Evolutionary conservation across 2,329 filamentous ascomycete species (phyloP).

Genomic region (Neopestalotiopsis sp.): DNA sequence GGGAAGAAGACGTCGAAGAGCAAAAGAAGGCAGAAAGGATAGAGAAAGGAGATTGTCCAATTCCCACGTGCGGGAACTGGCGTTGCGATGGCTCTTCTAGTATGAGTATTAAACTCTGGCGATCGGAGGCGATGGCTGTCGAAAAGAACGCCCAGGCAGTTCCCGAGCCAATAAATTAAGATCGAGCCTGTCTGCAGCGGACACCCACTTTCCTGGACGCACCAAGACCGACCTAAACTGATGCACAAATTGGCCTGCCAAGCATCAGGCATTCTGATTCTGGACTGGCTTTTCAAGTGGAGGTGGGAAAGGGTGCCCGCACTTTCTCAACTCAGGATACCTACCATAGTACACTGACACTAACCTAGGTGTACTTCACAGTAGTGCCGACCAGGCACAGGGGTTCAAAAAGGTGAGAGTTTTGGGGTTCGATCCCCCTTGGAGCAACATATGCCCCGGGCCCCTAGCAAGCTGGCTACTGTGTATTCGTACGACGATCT

Average conservation of each 20-base stretch:
- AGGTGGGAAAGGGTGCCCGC: slow-evolving; percentile 2
- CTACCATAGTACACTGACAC: neutral
- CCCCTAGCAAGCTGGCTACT: neutral
- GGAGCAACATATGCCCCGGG: neutral
- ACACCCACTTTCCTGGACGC: slow-evolving; percentile 9
- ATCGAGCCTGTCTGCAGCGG: slow-evolving; percentile 16
- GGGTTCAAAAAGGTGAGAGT: neutral
- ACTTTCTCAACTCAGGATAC: neutral
- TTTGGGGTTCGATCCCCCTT: neutral
- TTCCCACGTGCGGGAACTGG: slow-evolving; percentile 16
- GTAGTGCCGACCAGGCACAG: neutral
- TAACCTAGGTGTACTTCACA: neutral
- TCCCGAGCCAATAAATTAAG: slow-evolving; percentile 16
- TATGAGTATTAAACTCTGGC: slow-evolving; percentile 18
- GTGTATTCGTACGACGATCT: neutral
- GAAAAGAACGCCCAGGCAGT: slow-evolving; percentile 6
- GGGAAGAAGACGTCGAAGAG: neutral
- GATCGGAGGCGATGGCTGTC: slow-evolving; percentile 16
- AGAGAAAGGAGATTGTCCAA: slow-evolving; percentile 9
- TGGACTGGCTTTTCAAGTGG: slow-evolving; percentile 7
- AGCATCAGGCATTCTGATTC: slow-evolving; percentile 16
- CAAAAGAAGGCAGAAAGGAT: slow-evolving; percentile 6
- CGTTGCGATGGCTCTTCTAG: slow-evolving; percentile 3
- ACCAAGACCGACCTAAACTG: slow-evolving; percentile 11
- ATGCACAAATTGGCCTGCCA: slow-evolving; percentile 18